Evolutionary conservation across 2,329 filamentous ascomycete genomes (phyloP).

Genomic region (Fusarium foetens): DNA sequence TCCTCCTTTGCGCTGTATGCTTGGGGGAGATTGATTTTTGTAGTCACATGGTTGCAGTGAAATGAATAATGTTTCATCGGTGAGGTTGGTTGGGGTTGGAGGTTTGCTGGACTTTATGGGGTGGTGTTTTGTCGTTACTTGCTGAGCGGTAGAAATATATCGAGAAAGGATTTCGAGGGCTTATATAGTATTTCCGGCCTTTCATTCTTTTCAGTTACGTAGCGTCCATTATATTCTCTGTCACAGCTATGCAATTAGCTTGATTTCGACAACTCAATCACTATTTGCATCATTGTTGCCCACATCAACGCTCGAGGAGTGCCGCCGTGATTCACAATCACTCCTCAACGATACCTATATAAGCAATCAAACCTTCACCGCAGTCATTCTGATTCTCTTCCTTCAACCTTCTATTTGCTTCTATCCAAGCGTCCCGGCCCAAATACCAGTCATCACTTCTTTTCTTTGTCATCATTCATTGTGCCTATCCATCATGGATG

Average conservation of each 20-base stretch:
- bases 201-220: background rate
- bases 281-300: background rate
- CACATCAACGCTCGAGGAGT: background rate
- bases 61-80: background rate
- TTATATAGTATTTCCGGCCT: no score
- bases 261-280: background rate
- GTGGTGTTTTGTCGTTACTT: background rate
- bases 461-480: background rate
- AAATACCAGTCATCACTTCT: background rate
- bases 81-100: background rate
- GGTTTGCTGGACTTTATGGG: background rate
- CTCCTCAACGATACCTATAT: background rate
- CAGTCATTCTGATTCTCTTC: background rate
- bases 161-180: background rate
- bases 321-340: conserved; percentile 15
- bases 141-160: background rate
- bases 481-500: conserved; percentile 4
- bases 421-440: background rate
- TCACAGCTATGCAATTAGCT: background rate
- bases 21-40: no score
- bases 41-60: background rate
- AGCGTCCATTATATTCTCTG: background rate
- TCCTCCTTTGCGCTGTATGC: background rate
- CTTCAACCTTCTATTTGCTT: background rate
- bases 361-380: background rate